Conservation (phyloP, 1,284 basidiomycete genomes). For the Veloboletus limbatus region DNA sequence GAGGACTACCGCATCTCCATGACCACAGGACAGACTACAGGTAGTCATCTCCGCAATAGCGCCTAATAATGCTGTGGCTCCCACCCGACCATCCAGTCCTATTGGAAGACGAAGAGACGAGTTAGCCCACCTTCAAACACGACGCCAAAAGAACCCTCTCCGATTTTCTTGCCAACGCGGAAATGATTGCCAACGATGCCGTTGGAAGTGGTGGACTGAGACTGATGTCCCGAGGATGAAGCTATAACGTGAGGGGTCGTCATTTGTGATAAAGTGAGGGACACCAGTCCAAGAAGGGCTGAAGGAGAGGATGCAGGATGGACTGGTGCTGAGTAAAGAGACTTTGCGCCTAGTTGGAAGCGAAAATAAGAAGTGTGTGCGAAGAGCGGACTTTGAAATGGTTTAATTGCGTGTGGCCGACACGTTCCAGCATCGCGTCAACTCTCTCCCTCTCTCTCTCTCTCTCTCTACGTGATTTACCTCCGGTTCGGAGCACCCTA, state of each 20-base stretch:
- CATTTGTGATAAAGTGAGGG: constrained; percentile 40
- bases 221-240: constrained; percentile 62
- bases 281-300: constrained; percentile 31
- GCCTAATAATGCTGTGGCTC: constrained; percentile 12
- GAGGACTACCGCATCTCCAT: constrained; percentile 8
- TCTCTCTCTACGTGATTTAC: neutral
- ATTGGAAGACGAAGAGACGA: constrained; percentile 1
- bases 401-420: constrained; percentile 21
- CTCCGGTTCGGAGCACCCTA: neutral
- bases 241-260: constrained; percentile 76
- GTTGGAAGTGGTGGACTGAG: constrained; percentile 58
- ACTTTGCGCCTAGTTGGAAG: constrained; percentile 24
- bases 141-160: constrained; percentile 82
- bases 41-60: constrained; percentile 12
- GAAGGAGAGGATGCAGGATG: constrained; percentile 26
- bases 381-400: constrained; percentile 36
- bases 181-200: constrained; percentile 75
- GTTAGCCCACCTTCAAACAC: constrained; percentile 67
- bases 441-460: too few relatives aligned
- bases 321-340: constrained; percentile 24
- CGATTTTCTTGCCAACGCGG: constrained; percentile 84
- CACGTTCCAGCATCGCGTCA: constrained; percentile 27
- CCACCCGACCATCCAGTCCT: constrained; percentile 2
- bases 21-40: constrained; percentile 5
- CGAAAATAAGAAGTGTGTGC: constrained; percentile 28